These are phyloP conservation scores for Neocucurbitaria cava DNA, from an alignment of 2,329 filamentous ascomycete genomes.

Conservation along the genomic window DNA sequence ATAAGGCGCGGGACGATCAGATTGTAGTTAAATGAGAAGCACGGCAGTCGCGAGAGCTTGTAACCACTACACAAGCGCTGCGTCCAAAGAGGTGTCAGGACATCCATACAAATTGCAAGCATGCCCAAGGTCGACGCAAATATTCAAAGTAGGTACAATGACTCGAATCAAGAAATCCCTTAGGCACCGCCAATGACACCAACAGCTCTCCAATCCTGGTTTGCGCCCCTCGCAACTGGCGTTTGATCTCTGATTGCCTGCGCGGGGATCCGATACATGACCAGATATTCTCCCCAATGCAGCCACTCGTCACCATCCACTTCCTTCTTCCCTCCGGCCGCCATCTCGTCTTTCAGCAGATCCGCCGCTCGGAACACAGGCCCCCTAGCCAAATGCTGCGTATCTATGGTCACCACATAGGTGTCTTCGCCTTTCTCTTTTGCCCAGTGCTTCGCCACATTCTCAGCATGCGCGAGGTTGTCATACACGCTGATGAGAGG, in stretches of 20 bases:
- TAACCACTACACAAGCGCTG: background rate
- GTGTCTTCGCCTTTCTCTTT: slow-evolving; percentile 30
- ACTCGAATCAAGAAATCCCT: background rate
- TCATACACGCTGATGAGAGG: slow-evolving; percentile 46
- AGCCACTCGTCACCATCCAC: slow-evolving; percentile 23
- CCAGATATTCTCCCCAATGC: slow-evolving; percentile 45
- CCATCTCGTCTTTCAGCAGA: slow-evolving; percentile 24
- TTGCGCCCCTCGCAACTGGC: slow-evolving; percentile 24
- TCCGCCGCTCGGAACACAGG: slow-evolving; percentile 44
- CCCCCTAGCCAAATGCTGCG: slow-evolving; percentile 36
- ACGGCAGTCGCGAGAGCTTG: background rate
- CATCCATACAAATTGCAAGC: too few species aligned
- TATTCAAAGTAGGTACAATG: background rate
- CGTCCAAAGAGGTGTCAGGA: background rate
- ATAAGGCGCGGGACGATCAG: too few species aligned
- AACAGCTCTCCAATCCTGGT: slow-evolving; percentile 26
- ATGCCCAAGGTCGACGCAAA: background rate
- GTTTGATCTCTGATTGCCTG: slow-evolving; percentile 43
- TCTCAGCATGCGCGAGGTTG: slow-evolving; percentile 33
- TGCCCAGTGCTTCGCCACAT: slow-evolving; percentile 30
- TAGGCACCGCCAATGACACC: slow-evolving; percentile 25
- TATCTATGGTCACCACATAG: slow-evolving; percentile 39
- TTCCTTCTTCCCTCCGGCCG: background rate
- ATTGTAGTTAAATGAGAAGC: background rate
- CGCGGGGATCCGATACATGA: slow-evolving; percentile 43